Evolutionary conservation across 148 eudicot genomes (phyloP).

Genomic region (Diospyros kaki): DNA sequence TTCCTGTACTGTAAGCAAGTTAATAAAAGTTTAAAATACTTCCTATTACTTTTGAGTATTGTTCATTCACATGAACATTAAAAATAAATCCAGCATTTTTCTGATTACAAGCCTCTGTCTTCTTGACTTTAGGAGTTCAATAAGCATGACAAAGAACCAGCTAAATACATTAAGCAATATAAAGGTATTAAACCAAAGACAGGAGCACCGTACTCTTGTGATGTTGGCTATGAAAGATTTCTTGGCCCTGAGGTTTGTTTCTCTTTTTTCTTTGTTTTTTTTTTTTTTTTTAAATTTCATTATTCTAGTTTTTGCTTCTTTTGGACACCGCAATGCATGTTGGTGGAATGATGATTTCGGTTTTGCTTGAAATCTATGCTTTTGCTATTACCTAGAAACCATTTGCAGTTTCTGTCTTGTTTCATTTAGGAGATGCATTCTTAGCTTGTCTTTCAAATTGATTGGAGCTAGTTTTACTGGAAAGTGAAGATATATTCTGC

Average conservation of each 20-base stretch:
- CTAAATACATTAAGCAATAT: slow-evolving; percentile 90
- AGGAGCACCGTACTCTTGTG: slow-evolving; percentile 95
- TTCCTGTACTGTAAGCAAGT: not conserved
- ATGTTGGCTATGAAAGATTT: slow-evolving; percentile 94
- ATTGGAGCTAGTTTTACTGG: not conserved
- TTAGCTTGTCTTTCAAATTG: not conserved
- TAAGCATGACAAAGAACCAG: slow-evolving; percentile 96
- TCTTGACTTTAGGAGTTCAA: slow-evolving; percentile 69
- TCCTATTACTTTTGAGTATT: not conserved
- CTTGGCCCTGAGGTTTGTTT: slow-evolving; percentile 95
- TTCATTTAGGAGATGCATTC: not conserved
- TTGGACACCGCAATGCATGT: not conserved
- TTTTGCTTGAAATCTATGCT: not conserved
- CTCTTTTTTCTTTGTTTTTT: not conserved
- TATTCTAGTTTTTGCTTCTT: not conserved
- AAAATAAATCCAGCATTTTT: not conserved
- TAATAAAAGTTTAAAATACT: not conserved
- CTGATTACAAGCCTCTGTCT: not conserved
- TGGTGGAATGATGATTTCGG: not conserved
- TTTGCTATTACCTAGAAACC: not conserved
- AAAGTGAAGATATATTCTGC: not conserved
- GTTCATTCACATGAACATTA: not conserved
- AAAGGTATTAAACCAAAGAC: slow-evolving; percentile 94
- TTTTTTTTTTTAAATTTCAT: too few relatives aligned
- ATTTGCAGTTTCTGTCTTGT: not conserved